phyloP scores from a whole-genome alignment of 352 stramenopile species.

The Phytopythium delawarense region DNA sequence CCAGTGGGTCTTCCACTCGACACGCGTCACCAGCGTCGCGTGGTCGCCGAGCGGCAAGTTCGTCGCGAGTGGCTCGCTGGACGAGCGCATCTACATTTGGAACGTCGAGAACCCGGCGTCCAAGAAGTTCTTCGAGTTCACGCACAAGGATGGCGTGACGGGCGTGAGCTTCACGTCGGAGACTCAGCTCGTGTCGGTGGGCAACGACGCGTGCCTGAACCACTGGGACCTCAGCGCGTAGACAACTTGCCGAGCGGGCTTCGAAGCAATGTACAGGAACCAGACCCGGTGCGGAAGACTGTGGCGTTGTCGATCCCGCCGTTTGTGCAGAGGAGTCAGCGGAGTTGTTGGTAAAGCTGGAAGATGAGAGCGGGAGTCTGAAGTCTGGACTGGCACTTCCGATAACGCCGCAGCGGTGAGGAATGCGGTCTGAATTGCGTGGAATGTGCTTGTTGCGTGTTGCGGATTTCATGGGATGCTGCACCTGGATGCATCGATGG shows the following conservation, averaged over 20 bases:
- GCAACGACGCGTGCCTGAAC: conserved; percentile 81
- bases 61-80: conserved; percentile 90
- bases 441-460: neutral
- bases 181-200: conserved; percentile 69
- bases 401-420: neutral
- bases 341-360: too few species aligned
- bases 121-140: conserved; percentile 70
- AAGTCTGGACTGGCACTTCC: neutral
- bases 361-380: too few species aligned
- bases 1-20: conserved; percentile 96
- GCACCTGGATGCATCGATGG: too few species aligned
- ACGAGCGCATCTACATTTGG: conserved; percentile 97
- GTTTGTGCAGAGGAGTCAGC: neutral
- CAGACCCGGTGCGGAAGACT: neutral
- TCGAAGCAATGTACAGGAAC: neutral
- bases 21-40: conserved; percentile 89
- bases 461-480: too few species aligned
- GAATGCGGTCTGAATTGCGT: neutral
- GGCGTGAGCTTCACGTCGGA: conserved; percentile 69
- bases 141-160: conserved; percentile 81
- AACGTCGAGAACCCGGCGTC: conserved; percentile 73
- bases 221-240: conserved; percentile 58
- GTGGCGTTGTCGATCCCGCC: too few species aligned
- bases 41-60: conserved; percentile 92
- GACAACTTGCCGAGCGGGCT: neutral